Base-by-base conservation (phyloP, 805 yeast genomes). In the Kazachstania bromeliacearum region DNA sequence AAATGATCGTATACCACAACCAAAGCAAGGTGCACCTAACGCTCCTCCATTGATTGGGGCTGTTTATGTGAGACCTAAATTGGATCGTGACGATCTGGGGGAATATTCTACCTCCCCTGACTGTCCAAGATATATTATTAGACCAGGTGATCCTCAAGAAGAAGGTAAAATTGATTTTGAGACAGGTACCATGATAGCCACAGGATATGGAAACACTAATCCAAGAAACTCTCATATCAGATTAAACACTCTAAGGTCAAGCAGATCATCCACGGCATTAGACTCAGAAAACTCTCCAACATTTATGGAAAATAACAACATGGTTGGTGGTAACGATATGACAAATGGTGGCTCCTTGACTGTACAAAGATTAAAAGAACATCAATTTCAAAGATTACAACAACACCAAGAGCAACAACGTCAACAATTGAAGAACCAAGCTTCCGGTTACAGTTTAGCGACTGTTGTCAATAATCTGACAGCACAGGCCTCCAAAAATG, bases 1-100 rank as follows among this genome's bases (percentile, higher is more conserved):
- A 4, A 70, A 72, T 25, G 87, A 83, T 66, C 77, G 80, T 9
- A 71, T 83, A 29, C 95, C 96, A 1, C 82, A 78, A 38, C 92
- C 96, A 3, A 72, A 77, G 1, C 77, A 77, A 51, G 89, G 92
- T 9, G 83, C 79, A 14, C 70, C 79, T 43, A 78, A 82, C 47
- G 94, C 95, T 0, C 97, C 97, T 9, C 97, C 98, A 9, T 58
- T 87, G 16, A 75, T 83, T 25, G 98, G 98, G 18, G 92, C 85
- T 20, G 95, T 92, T 5, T 89, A 84, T 58, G 63, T 79, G 43
- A 74, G 92, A 43, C 83, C 85, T 1, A 73, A 77, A 26, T 75
- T 77, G 43, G 77, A 77, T 28, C 77, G 78, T 40, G 95, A 87
- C 53, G 96, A 89, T 52, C 70, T 82, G 36, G 94, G 87, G 38